A percentile compares a stretch with the other conserved stretches of the same genome.
Evolutionary conservation across 176 grass and related monocot species (phyloP).

Genomic region (Aegilops tauschii): DNA sequence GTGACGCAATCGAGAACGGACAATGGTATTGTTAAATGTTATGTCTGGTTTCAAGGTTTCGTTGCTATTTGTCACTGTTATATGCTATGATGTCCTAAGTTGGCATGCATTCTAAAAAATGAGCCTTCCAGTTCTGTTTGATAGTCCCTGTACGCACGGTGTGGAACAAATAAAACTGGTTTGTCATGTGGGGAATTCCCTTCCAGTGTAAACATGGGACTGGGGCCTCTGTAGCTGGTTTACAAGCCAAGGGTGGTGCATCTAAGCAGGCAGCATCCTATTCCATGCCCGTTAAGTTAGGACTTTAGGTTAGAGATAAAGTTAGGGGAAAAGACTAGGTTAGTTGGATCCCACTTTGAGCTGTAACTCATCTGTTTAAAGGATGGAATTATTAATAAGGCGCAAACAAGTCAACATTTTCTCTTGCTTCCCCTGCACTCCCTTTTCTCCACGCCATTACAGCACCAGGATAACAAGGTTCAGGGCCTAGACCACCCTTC

Average conservation of each 20-base stretch:
- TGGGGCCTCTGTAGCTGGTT: neutral
- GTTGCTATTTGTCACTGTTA: neutral
- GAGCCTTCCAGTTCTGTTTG: neutral
- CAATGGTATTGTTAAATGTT: slow-evolving; percentile 62
- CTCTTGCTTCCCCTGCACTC: neutral
- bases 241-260: neutral
- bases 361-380: neutral
- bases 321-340: neutral
- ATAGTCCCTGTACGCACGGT: neutral
- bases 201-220: neutral
- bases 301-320: neutral
- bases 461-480: neutral
- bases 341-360: neutral
- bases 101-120: neutral
- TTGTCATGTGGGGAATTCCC: neutral
- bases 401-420: neutral
- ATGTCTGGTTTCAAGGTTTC: slow-evolving; percentile 11
- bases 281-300: neutral
- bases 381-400: neutral
- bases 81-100: slow-evolving; percentile 21
- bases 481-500: neutral
- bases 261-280: neutral
- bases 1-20: slow-evolving; percentile 75
- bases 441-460: neutral
- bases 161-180: slow-evolving; percentile 7